phyloP scores from a whole-genome alignment of 129 eudicot species.

The Dittrichia graveolens region DNA sequence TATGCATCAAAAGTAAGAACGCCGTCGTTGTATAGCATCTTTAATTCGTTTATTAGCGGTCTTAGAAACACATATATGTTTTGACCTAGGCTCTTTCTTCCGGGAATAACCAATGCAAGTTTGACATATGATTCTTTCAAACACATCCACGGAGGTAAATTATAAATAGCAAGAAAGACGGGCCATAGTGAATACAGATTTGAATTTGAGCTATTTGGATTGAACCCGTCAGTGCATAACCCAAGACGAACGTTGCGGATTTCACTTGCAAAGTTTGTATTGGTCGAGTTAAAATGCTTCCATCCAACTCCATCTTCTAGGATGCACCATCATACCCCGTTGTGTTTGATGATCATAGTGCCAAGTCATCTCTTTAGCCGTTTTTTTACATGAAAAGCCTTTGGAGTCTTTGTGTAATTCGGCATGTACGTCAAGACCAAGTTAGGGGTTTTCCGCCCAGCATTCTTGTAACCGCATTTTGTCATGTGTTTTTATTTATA shows the following conservation, averaged over 20 bases:
- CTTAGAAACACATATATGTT: too few species aligned
- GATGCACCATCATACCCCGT: background rate
- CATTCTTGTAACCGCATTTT: background rate
- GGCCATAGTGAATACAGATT: background rate
- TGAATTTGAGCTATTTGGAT: background rate
- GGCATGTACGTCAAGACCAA: background rate
- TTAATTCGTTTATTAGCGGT: too few species aligned
- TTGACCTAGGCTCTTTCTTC: too few species aligned
- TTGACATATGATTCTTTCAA: too few species aligned
- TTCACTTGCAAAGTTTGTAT: too few species aligned
- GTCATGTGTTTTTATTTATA: too few species aligned
- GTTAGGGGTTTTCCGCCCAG: background rate
- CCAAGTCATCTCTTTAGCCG: conserved; percentile 5
- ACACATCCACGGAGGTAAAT: conserved; percentile 18
- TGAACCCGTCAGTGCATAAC: background rate
- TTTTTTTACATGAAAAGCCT: background rate
- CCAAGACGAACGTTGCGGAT: background rate
- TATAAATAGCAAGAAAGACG: conserved; percentile 19
- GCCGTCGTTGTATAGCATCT: too few species aligned
- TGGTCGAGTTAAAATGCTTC: background rate
- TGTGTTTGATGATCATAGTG: conserved; percentile 2
- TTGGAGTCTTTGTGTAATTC: background rate
- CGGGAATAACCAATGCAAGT: too few species aligned
- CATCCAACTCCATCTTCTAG: background rate
- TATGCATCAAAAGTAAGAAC: too few species aligned